Evolutionary conservation across 1,139 yeast genomes (phyloP), one percentile per base, ranked within the genome.

Genomic region (Blastobotrys persicus): DNA sequence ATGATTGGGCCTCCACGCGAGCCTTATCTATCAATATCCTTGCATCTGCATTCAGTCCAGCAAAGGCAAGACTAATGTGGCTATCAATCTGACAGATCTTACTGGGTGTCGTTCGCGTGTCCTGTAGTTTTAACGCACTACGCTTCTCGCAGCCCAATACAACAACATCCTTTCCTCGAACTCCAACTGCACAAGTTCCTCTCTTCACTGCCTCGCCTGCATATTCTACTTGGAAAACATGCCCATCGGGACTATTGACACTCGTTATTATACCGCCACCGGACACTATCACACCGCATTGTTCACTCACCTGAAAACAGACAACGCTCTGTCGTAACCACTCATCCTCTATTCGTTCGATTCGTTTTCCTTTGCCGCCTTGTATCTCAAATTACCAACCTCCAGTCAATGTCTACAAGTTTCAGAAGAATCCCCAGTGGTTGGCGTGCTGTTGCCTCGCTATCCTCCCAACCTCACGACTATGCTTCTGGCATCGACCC

Each of bases 231-330:
- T 92, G 98, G 76, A 92, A 92, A 67, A 91, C 96, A 69, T 92
- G 97, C 57, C 99, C 99, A 73, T 92, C 98, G 56, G 99, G 99
- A 68, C 95, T 86, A 61, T n/a, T n/a, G n/a, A n/a, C n/a, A n/a
- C n/a, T n/a, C n/a, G n/a, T 58, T 62, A 62, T 55, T 13, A 13
- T 13, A 34, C 33, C 40, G n/a, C 35, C 40, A 4, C 26, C 20
- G 4, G 26, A 35, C 5, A 20, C 28, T 31, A 32, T n/a, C 2
- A 23, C 6, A 9, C 19, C 12, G n/a, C 6, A 37, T 19, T 17
- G 18, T 9, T 6, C 40, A 81, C 91, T 64, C 81, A 85, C 86
- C 96, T 88, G 74, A 92, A 92, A 70, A 92, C 95, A 53, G 98
- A 91, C 65, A 92, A 80, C 54, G 98, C 98, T 79, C 98, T 84